These are phyloP conservation scores for Taxawa tesnikishii DNA, from an alignment of 2,329 filamentous ascomycete species.

Conservation along the genomic window DNA sequence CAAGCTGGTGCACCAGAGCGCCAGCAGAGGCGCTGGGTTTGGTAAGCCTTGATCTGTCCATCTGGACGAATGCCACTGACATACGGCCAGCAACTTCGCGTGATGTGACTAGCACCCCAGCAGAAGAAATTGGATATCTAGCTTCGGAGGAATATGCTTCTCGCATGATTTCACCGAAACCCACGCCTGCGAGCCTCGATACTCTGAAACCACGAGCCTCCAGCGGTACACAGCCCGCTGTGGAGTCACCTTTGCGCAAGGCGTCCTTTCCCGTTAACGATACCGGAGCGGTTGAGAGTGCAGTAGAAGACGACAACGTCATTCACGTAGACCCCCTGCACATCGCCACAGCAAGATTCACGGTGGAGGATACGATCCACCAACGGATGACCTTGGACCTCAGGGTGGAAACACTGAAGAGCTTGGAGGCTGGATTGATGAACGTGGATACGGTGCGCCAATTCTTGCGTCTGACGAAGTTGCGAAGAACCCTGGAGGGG, in stretches of 20 bases:
- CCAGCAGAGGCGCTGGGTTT: conserved; percentile 34
- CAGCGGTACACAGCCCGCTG: conserved; percentile 21
- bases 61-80: conserved; percentile 3
- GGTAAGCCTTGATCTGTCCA: conserved; percentile 24
- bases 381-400: conserved; percentile 38
- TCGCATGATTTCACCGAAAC: conserved; percentile 55
- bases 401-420: conserved; percentile 31
- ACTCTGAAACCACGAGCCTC: conserved; percentile 15
- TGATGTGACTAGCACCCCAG: conserved; percentile 60
- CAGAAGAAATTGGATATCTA: conserved; percentile 81
- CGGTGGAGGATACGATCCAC: conserved; percentile 39
- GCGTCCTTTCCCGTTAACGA: conserved; percentile 32
- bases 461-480: conserved; percentile 87
- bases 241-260: conserved; percentile 30
- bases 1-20: conserved; percentile 69
- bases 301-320: conserved; percentile 43
- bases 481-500: conserved; percentile 56
- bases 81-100: conserved; percentile 46
- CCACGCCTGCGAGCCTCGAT: conserved; percentile 39
- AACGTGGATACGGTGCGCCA: conserved; percentile 56
- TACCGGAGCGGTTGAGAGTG: conserved; percentile 29
- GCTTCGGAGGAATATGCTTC: conserved; percentile 75
- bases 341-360: conserved; percentile 30
- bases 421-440: conserved; percentile 41
- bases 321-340: conserved; percentile 68